Conservation (phyloP, 2,329 filamentous ascomycete genomes). For the Beauveria rudraprayagi region DNA sequence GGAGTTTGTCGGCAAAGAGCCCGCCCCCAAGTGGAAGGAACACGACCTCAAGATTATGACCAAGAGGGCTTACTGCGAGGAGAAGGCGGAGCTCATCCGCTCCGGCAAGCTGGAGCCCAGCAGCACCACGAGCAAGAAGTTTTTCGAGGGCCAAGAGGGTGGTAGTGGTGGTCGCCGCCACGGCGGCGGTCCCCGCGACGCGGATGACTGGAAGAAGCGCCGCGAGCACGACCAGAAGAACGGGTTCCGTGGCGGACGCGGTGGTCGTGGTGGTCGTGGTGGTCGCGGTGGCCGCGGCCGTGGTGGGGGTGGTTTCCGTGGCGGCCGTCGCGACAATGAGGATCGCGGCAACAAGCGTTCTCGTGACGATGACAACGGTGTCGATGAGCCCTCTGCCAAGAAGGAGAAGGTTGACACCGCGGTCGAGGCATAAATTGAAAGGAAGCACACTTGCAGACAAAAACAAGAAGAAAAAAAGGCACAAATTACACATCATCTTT, state of each 20-base stretch:
- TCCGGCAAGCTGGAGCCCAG: slow-evolving; percentile 60
- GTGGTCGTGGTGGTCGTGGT: slow-evolving; percentile 32
- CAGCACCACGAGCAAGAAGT: slow-evolving; percentile 31
- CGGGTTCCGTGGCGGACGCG: slow-evolving; percentile 45
- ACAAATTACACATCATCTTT: neutral
- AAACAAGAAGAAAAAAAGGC: neutral
- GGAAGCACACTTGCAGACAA: neutral
- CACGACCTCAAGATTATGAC: slow-evolving; percentile 73
- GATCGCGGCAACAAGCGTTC: slow-evolving; percentile 37
- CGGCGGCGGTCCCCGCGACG: slow-evolving; percentile 35
- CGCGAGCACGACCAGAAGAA: slow-evolving; percentile 54
- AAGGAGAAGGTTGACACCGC: slow-evolving; percentile 59
- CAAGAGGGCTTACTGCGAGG: slow-evolving; percentile 81
- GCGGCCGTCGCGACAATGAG: slow-evolving; percentile 25
- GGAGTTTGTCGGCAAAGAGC: slow-evolving; percentile 71
- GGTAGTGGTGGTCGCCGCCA: slow-evolving; percentile 26
- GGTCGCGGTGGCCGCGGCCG: slow-evolving; percentile 37
- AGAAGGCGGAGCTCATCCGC: slow-evolving; percentile 65
- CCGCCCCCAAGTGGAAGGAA: slow-evolving; percentile 77
- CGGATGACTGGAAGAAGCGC: slow-evolving; percentile 56
- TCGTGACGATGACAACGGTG: slow-evolving; percentile 41
- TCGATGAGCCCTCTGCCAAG: slow-evolving; percentile 47
- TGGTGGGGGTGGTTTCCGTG: slow-evolving; percentile 30
- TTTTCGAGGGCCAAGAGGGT: slow-evolving; percentile 40
- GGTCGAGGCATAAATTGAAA: slow-evolving; percentile 20